A percentile compares a stretch with the other conserved stretches of the same genome.
phyloP scores from a whole-genome alignment of 176 grass and related monocot genomes.

The Avena eriantha region DNA sequence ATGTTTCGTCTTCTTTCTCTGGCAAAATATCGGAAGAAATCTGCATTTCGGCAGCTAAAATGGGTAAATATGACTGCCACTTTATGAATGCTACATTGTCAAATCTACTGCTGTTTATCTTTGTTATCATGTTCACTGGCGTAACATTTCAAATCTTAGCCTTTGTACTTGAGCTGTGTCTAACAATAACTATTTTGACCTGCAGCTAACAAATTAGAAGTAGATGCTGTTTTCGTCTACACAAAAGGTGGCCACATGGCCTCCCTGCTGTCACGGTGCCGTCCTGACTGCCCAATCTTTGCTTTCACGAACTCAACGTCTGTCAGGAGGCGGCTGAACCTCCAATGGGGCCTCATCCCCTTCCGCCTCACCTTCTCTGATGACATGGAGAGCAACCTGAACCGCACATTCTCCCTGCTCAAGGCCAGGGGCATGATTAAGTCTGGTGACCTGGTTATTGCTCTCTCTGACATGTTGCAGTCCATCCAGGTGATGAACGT shows the following conservation, averaged over 20 bases:
- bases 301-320: slow-evolving; percentile 85
- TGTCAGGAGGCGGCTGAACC: slow-evolving; percentile 74
- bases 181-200: slow-evolving; percentile 30
- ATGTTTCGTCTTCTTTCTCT: slow-evolving; percentile 82
- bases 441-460: slow-evolving; percentile 89
- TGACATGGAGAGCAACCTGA: slow-evolving; percentile 97
- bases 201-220: slow-evolving; percentile 89
- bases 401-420: slow-evolving; percentile 91
- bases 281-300: slow-evolving; percentile 89
- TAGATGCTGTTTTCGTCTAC: slow-evolving; percentile 90
- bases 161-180: neutral
- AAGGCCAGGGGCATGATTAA: slow-evolving; percentile 96
- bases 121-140: neutral
- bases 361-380: slow-evolving; percentile 77
- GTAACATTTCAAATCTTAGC: neutral
- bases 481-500: slow-evolving; percentile 99
- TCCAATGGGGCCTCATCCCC: slow-evolving; percentile 95
- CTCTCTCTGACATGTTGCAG: slow-evolving; percentile 90
- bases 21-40: slow-evolving; percentile 93
- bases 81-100: neutral
- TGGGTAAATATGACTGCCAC: slow-evolving; percentile 56
- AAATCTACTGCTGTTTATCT: neutral
- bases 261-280: slow-evolving; percentile 82
- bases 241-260: slow-evolving; percentile 90
- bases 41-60: slow-evolving; percentile 98